These are phyloP conservation scores for Pyrenophora tritici-repentis DNA, from an alignment of 2,329 filamentous ascomycete genomes.

Conservation along the genomic window DNA sequence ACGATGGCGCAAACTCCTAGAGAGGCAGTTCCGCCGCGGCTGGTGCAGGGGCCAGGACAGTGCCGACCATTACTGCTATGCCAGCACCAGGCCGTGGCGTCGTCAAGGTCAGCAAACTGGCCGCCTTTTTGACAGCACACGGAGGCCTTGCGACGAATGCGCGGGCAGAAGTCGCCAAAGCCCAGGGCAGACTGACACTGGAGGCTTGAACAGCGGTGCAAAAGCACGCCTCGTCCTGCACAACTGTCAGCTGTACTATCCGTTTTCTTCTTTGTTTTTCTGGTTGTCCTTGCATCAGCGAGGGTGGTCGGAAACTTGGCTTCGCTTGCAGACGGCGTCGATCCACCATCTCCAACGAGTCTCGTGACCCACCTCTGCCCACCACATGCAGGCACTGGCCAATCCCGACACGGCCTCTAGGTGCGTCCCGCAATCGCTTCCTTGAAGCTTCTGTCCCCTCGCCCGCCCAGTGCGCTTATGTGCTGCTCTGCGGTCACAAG, in stretches of 20 bases:
- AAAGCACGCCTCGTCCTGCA: constrained; percentile 12
- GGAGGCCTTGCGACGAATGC: constrained; percentile 12
- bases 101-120: constrained; percentile 26
- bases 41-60: constrained; percentile 29
- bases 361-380: no score
- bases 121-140: constrained; percentile 24
- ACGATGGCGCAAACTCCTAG: constrained; percentile 26
- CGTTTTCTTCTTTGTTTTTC: background rate
- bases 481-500: constrained; percentile 10
- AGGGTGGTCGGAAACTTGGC: constrained; percentile 27
- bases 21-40: constrained; percentile 36
- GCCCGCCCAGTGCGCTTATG: constrained; percentile 9
- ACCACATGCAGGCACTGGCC: constrained; percentile 32
- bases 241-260: background rate
- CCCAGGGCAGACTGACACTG: constrained; percentile 14
- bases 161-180: constrained; percentile 13
- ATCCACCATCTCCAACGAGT: constrained; percentile 26
- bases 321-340: constrained; percentile 25
- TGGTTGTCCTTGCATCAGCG: constrained; percentile 18
- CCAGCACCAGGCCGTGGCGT: constrained; percentile 25
- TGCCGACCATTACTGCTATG: constrained; percentile 21
- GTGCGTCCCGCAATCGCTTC: constrained; percentile 37
- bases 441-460: constrained; percentile 21
- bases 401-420: constrained; percentile 37
- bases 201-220: constrained; percentile 11